Evolutionary conservation across 2,329 filamentous ascomycete species (phyloP), one percentile per base, ranked within the genome.

Genomic region (Aureobasidium sp.): DNA sequence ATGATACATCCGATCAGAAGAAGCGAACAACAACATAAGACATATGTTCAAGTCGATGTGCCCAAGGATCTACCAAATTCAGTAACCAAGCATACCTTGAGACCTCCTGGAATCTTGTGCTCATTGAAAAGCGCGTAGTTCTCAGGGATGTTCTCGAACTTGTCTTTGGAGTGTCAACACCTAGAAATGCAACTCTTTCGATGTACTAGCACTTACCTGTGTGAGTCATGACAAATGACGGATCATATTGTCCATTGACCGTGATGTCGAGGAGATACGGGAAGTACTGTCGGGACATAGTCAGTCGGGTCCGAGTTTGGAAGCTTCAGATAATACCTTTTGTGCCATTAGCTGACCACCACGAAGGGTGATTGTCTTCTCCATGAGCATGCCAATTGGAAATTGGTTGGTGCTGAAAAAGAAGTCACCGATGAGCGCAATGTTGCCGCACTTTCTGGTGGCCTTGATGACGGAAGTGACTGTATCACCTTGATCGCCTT

Each of bases 121-220:
- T 66, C 59, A 23, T 64, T 62, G 53, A 68, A 68, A 20, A 58
- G 62, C 32, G 62, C 62, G 27, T 72, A 72, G 32, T 67, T 59
- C 10, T 71, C 63, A 6, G 64, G 52, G 26, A 72, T 69, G 47
- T 71, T 72, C 63, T 72, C 71, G 42, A 72, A 70, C 3, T 71
- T 66, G 8, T 48, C 46, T 48, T 15, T 4, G 5, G 3, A 3
- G 5, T 12, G 27, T 48, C 27, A 48, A 15, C 12, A 2, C 8
- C 12, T 3, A 6, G 5, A n/a, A 3, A 15, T n/a, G 13, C 8
- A 2, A 32, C 8, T 4, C 17, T 2, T 1, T 17, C 2, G 5
- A 32, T 7, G 46, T 10, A 10, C 15, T 2, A 4, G 4, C 5
- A n/a, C 5, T 2, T 32, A 48, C 46, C 46, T n/a, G 46, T 48